A percentile compares a stretch with the other conserved stretches of the same genome.
These are phyloP conservation scores for Capillidium rhysosporum DNA, from an alignment of 371 early-diverging fungal genomes.

Conservation along the genomic window DNA sequence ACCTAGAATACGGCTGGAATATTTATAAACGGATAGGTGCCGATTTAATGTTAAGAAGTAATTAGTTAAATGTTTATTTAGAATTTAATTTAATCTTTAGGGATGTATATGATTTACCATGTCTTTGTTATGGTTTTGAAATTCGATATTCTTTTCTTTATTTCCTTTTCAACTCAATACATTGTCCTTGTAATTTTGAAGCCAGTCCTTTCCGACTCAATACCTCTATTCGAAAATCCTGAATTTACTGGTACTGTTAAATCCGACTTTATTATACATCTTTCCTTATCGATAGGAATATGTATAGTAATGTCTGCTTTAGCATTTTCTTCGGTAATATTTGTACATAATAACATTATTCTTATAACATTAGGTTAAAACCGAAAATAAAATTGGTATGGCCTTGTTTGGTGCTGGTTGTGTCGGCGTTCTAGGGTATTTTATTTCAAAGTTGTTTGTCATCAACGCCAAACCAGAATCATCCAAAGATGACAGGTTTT, in stretches of 20 bases:
- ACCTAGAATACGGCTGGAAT: constrained; percentile 84
- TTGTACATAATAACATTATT: constrained; percentile 22
- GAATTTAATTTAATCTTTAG: constrained; percentile 12
- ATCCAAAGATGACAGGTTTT: constrained; percentile 11
- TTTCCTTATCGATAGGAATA: constrained; percentile 52
- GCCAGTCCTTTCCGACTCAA: too few relatives aligned
- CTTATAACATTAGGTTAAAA: constrained; percentile 11
- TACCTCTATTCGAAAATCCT: too few relatives aligned
- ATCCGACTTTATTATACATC: constrained; percentile 24
- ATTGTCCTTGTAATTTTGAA: constrained; percentile 48
- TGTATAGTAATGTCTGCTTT: constrained; percentile 42
- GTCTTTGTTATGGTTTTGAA: constrained; percentile 80
- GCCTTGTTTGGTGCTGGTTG: constrained; percentile 13
- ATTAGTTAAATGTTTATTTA: constrained; percentile 2
- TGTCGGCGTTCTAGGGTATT: constrained; percentile 14
- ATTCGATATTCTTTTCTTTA: constrained; percentile 70
- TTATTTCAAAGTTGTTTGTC: constrained; percentile 14
- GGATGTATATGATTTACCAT: constrained; percentile 72
- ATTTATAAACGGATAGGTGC: constrained; percentile 93
- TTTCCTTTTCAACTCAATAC: constrained; percentile 71
- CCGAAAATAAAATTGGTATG: constrained; percentile 15
- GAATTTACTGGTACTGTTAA: constrained; percentile 19
- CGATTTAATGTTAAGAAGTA: constrained; percentile 68
- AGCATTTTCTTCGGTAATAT: constrained; percentile 59
- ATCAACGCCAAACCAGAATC: constrained; percentile 11